Percentiles rank a stretch among this genome's conserved stretches.
phyloP scores from a whole-genome alignment of 2,329 filamentous ascomycete species.

The Alternaria gaisen region DNA sequence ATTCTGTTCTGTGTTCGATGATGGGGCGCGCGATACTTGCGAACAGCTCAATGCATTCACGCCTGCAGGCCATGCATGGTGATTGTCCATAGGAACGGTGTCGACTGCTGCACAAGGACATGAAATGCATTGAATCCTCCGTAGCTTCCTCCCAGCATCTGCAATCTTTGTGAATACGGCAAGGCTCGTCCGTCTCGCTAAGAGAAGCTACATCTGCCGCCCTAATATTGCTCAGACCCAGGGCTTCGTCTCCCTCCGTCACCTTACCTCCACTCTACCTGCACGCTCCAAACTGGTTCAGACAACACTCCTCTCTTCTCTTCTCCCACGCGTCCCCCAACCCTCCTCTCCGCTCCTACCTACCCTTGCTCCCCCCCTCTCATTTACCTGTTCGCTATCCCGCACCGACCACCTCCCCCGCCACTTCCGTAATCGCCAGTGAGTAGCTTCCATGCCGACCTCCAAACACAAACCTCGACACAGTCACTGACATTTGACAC shows the following conservation, averaged over 20 bases:
- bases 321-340: conserved; percentile 29
- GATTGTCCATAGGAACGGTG: conserved; percentile 17
- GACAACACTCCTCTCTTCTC: conserved; percentile 31
- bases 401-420: conserved; percentile 47
- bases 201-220: conserved; percentile 34
- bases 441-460: conserved; percentile 31
- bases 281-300: conserved; percentile 20
- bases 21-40: conserved; percentile 24
- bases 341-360: conserved; percentile 29
- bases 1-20: conserved; percentile 18
- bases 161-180: conserved; percentile 35
- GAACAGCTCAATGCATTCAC: conserved; percentile 19
- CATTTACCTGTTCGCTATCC: conserved; percentile 28
- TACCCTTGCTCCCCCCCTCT: conserved; percentile 16
- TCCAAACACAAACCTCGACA: conserved; percentile 33
- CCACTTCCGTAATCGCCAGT: conserved; percentile 46
- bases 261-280: conserved; percentile 32
- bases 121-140: conserved; percentile 14
- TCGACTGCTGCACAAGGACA: conserved; percentile 20
- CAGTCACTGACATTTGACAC: conserved; percentile 31
- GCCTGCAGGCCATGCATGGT: conserved; percentile 19
- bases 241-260: conserved; percentile 26
- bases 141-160: conserved; percentile 18
- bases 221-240: conserved; percentile 31
- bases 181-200: conserved; percentile 46